Conservation (phyloP, 257 asterid genomes). For the Gardenia jasminoides region DNA sequence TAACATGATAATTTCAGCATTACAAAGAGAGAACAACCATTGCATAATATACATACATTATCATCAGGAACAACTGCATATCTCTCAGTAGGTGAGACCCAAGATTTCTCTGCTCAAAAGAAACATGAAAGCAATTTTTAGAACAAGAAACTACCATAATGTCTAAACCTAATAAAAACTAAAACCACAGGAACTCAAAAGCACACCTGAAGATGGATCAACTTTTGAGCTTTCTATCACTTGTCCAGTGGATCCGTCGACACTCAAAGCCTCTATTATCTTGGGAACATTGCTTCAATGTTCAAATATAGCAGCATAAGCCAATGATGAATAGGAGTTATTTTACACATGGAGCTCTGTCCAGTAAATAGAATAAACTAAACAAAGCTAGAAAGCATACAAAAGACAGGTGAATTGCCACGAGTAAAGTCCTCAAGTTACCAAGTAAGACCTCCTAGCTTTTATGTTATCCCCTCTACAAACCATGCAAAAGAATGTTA, state of each 20-base stretch:
- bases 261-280: slow-evolving; percentile 75
- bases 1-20: not conserved
- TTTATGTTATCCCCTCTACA: not conserved
- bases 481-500: not conserved
- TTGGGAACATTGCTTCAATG: slow-evolving; percentile 69
- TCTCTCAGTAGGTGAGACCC: slow-evolving; percentile 89
- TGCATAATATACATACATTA: slow-evolving; percentile 45
- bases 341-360: not conserved
- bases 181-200: not conserved
- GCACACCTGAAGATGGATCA: slow-evolving; percentile 60
- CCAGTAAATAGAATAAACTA: not conserved
- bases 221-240: slow-evolving; percentile 70
- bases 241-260: slow-evolving; percentile 78
- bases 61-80: slow-evolving; percentile 91
- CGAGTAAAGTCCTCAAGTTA: not conserved
- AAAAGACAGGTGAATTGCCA: not conserved
- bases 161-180: not conserved
- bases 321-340: not conserved
- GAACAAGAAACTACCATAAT: not conserved
- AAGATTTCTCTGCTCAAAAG: slow-evolving; percentile 51
- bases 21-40: not conserved
- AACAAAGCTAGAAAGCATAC: not conserved
- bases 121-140: not conserved
- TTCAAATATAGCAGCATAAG: not conserved
- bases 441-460: not conserved